These are phyloP conservation scores for Syncephalastrum monosporum DNA, from an alignment of 371 early-diverging fungal genomes.

Conservation along the genomic window DNA sequence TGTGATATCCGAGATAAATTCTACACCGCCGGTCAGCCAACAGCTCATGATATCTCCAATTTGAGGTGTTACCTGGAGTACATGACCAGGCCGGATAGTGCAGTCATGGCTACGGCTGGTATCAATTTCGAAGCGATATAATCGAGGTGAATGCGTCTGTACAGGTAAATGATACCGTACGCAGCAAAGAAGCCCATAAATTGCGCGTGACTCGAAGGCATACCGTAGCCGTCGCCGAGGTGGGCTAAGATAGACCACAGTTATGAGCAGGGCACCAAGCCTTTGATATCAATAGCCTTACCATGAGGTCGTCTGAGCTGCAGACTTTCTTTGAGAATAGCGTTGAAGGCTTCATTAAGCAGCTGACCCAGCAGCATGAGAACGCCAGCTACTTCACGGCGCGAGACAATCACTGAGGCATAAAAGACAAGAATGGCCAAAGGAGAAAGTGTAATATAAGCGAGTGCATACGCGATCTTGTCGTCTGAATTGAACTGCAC, in stretches of 20 bases:
- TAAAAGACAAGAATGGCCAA: constrained; percentile 80
- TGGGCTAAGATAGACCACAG: constrained; percentile 42
- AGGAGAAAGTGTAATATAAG: constrained; percentile 77
- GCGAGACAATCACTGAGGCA: constrained; percentile 67
- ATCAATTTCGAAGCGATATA: constrained; percentile 41
- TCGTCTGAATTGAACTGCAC: constrained; percentile 69
- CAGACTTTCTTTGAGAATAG: constrained; percentile 67
- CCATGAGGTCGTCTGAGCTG: constrained; percentile 76
- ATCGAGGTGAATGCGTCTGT: constrained; percentile 34
- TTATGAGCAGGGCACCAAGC: background rate
- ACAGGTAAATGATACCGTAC: constrained; percentile 64
- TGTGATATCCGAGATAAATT: constrained; percentile 84
- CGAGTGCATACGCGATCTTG: constrained; percentile 51
- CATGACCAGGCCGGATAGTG: constrained; percentile 47
- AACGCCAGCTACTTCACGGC: constrained; percentile 74
- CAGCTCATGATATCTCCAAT: background rate
- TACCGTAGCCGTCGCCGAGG: constrained; percentile 88
- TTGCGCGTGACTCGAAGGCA: constrained; percentile 93
- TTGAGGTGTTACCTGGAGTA: constrained; percentile 52
- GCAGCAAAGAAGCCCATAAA: constrained; percentile 86
- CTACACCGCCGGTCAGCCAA: constrained; percentile 35
- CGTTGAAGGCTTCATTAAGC: constrained; percentile 75
- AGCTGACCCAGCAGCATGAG: constrained; percentile 82
- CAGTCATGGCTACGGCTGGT: constrained; percentile 28
- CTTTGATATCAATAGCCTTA: constrained; percentile 24